A percentile compares a stretch with the other conserved stretches of the same genome.
phyloP scores from a whole-genome alignment of 768 basidiomycete genomes.

The Dentipellis sp. region DNA sequence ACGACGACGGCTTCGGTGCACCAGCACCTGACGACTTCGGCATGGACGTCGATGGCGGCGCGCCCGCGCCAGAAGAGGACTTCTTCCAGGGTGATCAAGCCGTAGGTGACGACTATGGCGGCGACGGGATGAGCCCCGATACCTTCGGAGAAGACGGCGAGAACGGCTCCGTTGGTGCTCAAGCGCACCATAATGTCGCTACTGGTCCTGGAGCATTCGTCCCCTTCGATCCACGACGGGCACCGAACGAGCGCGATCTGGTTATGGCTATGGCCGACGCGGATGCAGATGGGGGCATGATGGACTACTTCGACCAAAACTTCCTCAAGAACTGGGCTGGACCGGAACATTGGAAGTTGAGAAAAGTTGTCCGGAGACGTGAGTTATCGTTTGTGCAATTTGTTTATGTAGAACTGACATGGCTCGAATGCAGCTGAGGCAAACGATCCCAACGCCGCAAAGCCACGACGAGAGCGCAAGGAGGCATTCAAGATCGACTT shows the following conservation, averaged over 20 bases:
- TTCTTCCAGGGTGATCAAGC: slow-evolving; percentile 62
- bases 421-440: slow-evolving; percentile 30
- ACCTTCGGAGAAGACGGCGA: slow-evolving; percentile 28
- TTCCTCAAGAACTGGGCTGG: slow-evolving; percentile 96
- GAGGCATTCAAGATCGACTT: slow-evolving; percentile 83
- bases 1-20: slow-evolving; percentile 32
- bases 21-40: slow-evolving; percentile 28
- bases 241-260: slow-evolving; percentile 68
- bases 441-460: slow-evolving; percentile 40
- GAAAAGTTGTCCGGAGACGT: slow-evolving; percentile 76
- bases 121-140: slow-evolving; percentile 15
- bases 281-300: slow-evolving; percentile 51
- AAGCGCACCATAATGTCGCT: slow-evolving; percentile 30
- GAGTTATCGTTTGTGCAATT: slow-evolving; percentile 18
- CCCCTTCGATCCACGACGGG: slow-evolving; percentile 80
- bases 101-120: slow-evolving; percentile 36
- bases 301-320: slow-evolving; percentile 87
- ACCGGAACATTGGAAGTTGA: slow-evolving; percentile 96
- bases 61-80: slow-evolving; percentile 38
- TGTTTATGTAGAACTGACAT: neutral
- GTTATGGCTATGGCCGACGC: slow-evolving; percentile 79
- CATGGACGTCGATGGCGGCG: slow-evolving; percentile 31
- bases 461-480: slow-evolving; percentile 62
- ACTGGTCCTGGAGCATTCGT: slow-evolving; percentile 50
- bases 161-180: slow-evolving; percentile 29